phyloP scores from a whole-genome alignment of 805 yeast genomes.

The Komagataella pastoris region DNA sequence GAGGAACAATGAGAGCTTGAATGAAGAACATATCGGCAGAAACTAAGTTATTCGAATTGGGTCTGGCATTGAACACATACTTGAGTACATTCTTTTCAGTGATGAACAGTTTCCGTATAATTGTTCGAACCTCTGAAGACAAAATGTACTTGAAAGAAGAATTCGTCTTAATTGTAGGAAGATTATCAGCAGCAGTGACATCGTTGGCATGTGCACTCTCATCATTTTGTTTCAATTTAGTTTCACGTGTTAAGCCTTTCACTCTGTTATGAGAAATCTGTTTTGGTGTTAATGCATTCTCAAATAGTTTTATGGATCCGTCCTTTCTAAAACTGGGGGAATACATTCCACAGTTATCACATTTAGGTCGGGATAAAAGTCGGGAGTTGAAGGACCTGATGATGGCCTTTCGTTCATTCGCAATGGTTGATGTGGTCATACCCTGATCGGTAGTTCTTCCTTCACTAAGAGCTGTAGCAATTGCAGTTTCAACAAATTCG shows the following conservation, averaged over 20 bases:
- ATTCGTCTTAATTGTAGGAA: conserved; percentile 43
- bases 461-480: conserved; percentile 60
- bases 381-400: conserved; percentile 67
- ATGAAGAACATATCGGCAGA: conserved; percentile 81
- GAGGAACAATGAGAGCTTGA: conserved; percentile 83
- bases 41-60: conserved; percentile 31
- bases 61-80: conserved; percentile 74
- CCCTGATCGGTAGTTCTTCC: conserved; percentile 63
- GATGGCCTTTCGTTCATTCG: conserved; percentile 68
- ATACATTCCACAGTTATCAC: conserved; percentile 94
- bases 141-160: conserved; percentile 76
- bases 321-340: conserved; percentile 93
- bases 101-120: conserved; percentile 61
- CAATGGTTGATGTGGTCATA: conserved; percentile 68
- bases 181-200: conserved; percentile 14
- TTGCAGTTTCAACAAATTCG: conserved; percentile 55
- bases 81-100: conserved; percentile 58
- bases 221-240: conserved; percentile 37
- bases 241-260: conserved; percentile 65
- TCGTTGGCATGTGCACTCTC: conserved; percentile 8
- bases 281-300: conserved; percentile 70
- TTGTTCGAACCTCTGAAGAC: conserved; percentile 77
- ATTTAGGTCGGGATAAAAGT: conserved; percentile 64
- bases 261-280: conserved; percentile 72
- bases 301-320: conserved; percentile 87